phyloP scores from a whole-genome alignment of 176 grass and related monocot species.

The Otatea glauca region DNA sequence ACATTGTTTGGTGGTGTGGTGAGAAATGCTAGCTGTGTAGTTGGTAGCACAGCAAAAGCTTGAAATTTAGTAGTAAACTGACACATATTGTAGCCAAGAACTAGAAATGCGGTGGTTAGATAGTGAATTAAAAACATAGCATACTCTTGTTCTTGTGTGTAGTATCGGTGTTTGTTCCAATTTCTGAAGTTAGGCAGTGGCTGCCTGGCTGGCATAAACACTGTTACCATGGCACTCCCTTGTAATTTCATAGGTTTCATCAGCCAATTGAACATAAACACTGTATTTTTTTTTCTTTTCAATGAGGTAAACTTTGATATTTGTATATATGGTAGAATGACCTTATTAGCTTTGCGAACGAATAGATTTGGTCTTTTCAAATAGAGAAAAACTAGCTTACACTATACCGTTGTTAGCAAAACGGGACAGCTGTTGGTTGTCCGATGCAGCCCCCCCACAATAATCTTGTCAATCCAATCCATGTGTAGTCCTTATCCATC shows the following conservation, averaged over 20 bases:
- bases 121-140: not conserved
- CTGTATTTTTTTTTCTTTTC: not conserved
- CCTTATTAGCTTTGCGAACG: not conserved
- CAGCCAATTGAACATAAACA: not conserved
- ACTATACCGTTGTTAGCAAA: too few relatives aligned
- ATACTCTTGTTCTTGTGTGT: too few relatives aligned
- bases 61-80: not conserved
- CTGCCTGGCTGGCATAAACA: too few relatives aligned
- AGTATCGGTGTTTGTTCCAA: too few relatives aligned
- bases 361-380: not conserved
- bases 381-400: not conserved
- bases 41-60: not conserved
- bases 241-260: too few relatives aligned
- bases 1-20: not conserved
- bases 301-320: not conserved
- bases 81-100: not conserved
- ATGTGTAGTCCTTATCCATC: too few relatives aligned
- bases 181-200: too few relatives aligned
- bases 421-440: too few relatives aligned
- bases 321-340: not conserved
- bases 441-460: too few relatives aligned
- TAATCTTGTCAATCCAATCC: too few relatives aligned
- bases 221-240: too few relatives aligned
- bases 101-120: not conserved
- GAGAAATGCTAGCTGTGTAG: not conserved